Base-by-base conservation (phyloP, 2,329 filamentous ascomycete genomes). In the Beauveria rudraprayagi region DNA sequence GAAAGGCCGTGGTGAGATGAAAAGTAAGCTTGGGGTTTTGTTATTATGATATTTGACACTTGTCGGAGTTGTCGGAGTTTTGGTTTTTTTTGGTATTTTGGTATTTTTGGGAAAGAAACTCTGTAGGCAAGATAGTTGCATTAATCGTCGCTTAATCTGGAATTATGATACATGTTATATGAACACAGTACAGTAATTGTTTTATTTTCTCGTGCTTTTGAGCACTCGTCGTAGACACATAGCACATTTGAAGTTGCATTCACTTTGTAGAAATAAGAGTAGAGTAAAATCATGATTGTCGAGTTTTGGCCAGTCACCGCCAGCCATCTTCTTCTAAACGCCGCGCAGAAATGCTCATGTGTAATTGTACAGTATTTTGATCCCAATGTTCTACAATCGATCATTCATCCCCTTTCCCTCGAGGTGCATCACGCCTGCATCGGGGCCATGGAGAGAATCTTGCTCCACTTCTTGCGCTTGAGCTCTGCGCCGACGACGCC, bases 361-460 rank as follows among this genome's bases (percentile, higher is more conserved):
- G 19, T 67, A 65, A 65, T 69, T 66, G 63, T 73, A 61, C 58
- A 71, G 66, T 70, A 65, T 66, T 47, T 16, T 52, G 34, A 16
- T 37, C 34, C 34, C 34, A 37, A 6, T 37, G 3, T 37, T 37
- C 11, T 37, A 37, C 34, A 37, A 16, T 14, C 5, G 2, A 37
- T 37, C 34, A 14, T 37, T 30, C 34, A 8, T 9, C 51, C 34
- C 17, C 24, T 16, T 14, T 34, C 8, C 22, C 34, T 24, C 17
- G 4, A n/a, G n/a, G 2, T 50, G 5, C 26, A 1, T 68, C 76
- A 84, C 43, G 78, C 82, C 68, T 85, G 80, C 77, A 83, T 81
- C 24, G 94, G 93, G 60, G 94, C 94, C 82, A 99, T 84, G 68
- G 91, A 96, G 72, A 99, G 77, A 70, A 99, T 97, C 84, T 97